Conservation (phyloP, 352 stramenopile species). For the Globisporangium apiculatum region DNA sequence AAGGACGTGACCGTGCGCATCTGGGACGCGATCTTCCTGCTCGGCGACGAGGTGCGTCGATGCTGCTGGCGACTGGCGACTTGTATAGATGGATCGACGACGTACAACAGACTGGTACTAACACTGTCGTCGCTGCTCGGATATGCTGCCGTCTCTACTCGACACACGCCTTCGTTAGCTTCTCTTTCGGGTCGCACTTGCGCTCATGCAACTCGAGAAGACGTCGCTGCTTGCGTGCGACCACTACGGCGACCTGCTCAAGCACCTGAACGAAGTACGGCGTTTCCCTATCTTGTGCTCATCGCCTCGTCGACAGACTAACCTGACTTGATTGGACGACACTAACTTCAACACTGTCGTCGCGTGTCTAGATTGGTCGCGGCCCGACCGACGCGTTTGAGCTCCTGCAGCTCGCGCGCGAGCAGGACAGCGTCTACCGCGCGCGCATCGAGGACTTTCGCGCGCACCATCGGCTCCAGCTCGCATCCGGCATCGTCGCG, state of each 20-base stretch:
- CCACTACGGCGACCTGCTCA: conserved; percentile 74
- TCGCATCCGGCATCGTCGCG: conserved; percentile 71
- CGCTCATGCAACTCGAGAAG: conserved; percentile 66
- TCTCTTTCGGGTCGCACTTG: conserved; percentile 70
- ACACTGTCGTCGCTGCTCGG: background rate
- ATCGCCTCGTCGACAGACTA: background rate
- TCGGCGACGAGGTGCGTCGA: conserved; percentile 60
- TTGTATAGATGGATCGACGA: no score
- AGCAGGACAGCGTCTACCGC: conserved; percentile 62
- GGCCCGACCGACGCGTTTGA: conserved; percentile 31
- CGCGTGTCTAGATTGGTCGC: conserved; percentile 40
- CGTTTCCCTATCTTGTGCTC: background rate
- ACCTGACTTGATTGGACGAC: no score
- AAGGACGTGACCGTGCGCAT: conserved; percentile 68
- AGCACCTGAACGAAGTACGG: conserved; percentile 69
- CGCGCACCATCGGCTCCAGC: conserved; percentile 72
- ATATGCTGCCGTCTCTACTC: background rate
- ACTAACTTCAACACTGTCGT: background rate
- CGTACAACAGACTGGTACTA: no score
- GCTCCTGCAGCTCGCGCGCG: conserved; percentile 44
- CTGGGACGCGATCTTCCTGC: conserved; percentile 81
- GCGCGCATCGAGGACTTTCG: conserved; percentile 78
- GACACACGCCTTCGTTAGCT: conserved; percentile 22
- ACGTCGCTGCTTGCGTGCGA: conserved; percentile 44
- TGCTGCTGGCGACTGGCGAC: background rate